Conservation (phyloP, 192 early-diverging fungal genomes). For the Piromyces sp. region DNA sequence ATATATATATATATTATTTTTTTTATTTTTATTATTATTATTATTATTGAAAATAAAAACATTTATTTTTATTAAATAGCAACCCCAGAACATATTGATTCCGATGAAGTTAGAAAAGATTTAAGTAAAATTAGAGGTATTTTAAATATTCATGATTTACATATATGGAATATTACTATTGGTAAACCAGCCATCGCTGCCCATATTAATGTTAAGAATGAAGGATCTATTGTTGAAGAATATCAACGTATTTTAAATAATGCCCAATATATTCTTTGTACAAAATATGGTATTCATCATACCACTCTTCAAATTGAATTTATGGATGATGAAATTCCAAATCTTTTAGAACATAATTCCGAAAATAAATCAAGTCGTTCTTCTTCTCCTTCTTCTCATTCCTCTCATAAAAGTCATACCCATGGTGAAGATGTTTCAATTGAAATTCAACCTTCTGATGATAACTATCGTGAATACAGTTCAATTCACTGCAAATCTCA, state of each 20-base stretch:
- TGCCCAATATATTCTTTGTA: slow-evolving; percentile 18
- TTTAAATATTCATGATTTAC: slow-evolving; percentile 33
- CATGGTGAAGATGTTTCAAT: neutral
- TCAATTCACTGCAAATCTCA: neutral
- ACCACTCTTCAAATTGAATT: slow-evolving; percentile 30
- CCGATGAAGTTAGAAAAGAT: slow-evolving; percentile 16
- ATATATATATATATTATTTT: too few species aligned
- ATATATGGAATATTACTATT: slow-evolving; percentile 42
- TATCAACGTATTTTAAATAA: slow-evolving; percentile 17
- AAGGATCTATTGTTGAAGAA: slow-evolving; percentile 6
- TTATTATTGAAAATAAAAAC: neutral
- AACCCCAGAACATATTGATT: slow-evolving; percentile 26
- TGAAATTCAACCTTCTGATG: neutral
- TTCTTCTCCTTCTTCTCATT: neutral
- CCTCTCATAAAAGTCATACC: too few species aligned
- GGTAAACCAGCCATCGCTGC: slow-evolving; percentile 22
- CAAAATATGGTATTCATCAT: slow-evolving; percentile 25
- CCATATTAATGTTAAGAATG: slow-evolving; percentile 8
- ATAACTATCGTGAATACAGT: neutral
- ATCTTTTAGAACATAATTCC: neutral
- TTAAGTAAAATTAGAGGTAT: slow-evolving; percentile 28
- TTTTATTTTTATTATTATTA: too few species aligned
- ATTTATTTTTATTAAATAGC: slow-evolving; percentile 2
- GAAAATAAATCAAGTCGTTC: too few species aligned
- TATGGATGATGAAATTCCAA: neutral